Evolutionary conservation across 495 filamentous ascomycete genomes (phyloP), one percentile per base, ranked within the genome.

Genomic region (Collariella sp.): DNA sequence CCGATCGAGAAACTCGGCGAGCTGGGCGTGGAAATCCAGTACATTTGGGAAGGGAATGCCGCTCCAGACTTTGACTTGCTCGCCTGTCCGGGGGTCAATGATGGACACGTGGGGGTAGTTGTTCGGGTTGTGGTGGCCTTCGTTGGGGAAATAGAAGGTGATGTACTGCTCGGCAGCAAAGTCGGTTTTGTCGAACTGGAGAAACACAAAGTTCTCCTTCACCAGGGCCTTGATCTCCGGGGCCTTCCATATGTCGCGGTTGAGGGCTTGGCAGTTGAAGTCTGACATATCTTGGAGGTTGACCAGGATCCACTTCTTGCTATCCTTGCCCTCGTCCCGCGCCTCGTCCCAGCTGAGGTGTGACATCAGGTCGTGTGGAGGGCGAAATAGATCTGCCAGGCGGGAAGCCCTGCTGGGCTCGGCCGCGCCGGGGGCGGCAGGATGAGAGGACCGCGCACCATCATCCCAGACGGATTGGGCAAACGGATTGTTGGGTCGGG

Each of bases 61-160:
- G 5, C 87, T 89, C 90, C 91, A 96, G 2, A 91, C 83, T 70
- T 98, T 97, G 55, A 97, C 89, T 68, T 96, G 91, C 70, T 97
- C 93, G 38, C 93, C 93, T 7, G 93, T 98, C 36, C 93, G 81
- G 1, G 93, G 93, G 63, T 98, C 93, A 48, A 98, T 81, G 62
- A 98, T 95, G 13, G 89, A 88, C 52, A 96, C 95, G 60, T 96
- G 89, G 6, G 93, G 93, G 67, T 94, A 98, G 40, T 78, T 79
- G 51, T 70, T 72, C 18, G 84, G 86, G 65, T 91, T 86, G 55
- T 83, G 78, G 64, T 81, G 81, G 12, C 84, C 76, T 50, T 79
- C 81, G 41, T 73, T 77, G 41, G 83, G 81, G 67, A 98, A 90
- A 72, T 98, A 98, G 64, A 95, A 91, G 40, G 87, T 83, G 48